Percentiles rank a stretch among this genome's conserved stretches.
phyloP scores from a whole-genome alignment of 2,329 filamentous ascomycete genomes.

The Cladophialophora carrionii region DNA sequence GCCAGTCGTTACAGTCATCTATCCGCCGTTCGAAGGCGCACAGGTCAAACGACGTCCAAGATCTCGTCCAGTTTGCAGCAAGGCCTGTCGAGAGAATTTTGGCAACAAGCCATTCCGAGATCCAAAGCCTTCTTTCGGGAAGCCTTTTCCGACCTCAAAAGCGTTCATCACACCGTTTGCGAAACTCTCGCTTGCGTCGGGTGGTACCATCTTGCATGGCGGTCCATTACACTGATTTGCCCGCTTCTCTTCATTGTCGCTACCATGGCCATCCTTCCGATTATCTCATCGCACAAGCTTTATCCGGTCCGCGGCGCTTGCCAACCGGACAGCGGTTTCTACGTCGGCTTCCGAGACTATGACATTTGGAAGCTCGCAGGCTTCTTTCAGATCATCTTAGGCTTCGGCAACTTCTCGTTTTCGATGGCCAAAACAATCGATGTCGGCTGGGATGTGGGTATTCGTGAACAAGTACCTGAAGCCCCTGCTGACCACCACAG shows the following conservation, averaged over 20 bases:
- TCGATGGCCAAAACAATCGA: constrained; percentile 45
- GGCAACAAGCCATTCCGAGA: constrained; percentile 1
- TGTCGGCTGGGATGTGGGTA: constrained; percentile 43
- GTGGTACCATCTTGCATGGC: background rate
- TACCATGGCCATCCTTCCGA: background rate
- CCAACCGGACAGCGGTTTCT: constrained; percentile 23
- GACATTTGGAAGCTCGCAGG: constrained; percentile 26
- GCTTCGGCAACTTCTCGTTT: constrained; percentile 37
- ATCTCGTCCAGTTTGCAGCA: background rate
- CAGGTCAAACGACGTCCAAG: background rate
- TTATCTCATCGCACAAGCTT: constrained; percentile 9
- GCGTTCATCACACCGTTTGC: background rate
- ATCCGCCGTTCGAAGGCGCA: constrained; percentile 1
- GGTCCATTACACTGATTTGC: background rate
- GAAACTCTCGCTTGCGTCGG: background rate
- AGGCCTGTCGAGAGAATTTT: constrained; percentile 5
- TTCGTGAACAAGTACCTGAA: background rate
- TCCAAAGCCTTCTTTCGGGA: constrained; percentile 11
- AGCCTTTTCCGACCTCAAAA: constrained; percentile 11
- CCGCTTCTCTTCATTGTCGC: constrained; percentile 9
- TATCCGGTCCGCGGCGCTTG: constrained; percentile 13
- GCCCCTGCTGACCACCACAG: constrained; percentile 7
- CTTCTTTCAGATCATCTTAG: constrained; percentile 31
- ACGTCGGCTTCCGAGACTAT: constrained; percentile 20
- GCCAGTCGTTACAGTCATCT: constrained; percentile 2